phyloP scores from a whole-genome alignment of 2,329 filamentous ascomycete species.

The Acarospora socialis region DNA sequence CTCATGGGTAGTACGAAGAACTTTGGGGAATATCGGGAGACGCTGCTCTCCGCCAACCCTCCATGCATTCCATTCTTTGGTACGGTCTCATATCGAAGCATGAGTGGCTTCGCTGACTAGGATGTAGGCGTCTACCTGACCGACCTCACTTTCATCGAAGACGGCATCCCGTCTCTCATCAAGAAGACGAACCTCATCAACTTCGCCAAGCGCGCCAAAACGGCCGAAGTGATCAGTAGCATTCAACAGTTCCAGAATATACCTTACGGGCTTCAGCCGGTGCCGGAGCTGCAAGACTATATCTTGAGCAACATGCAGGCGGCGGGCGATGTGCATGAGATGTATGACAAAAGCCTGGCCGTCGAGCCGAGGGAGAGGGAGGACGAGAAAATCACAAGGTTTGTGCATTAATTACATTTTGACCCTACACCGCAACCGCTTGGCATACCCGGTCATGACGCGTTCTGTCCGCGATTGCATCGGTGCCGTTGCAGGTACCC shows the following conservation, averaged over 20 bases:
- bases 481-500: no score
- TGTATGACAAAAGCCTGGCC: constrained; percentile 93
- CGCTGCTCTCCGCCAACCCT: constrained; percentile 80
- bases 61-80: constrained; percentile 98
- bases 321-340: constrained; percentile 92
- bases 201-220: constrained; percentile 96
- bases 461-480: constrained; percentile 1
- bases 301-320: constrained; percentile 93
- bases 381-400: constrained; percentile 99
- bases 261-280: constrained; percentile 80
- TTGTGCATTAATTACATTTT: constrained; percentile 22
- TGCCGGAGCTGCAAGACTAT: constrained; percentile 89
- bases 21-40: constrained; percentile 91
- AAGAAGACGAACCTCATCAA: constrained; percentile 97
- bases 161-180: constrained; percentile 89
- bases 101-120: constrained; percentile 11
- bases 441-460: no score
- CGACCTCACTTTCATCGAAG: constrained; percentile 95
- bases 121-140: constrained; percentile 77
- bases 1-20: constrained; percentile 98
- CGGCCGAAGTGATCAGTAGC: constrained; percentile 92
- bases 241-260: constrained; percentile 98
- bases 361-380: constrained; percentile 92
- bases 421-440: constrained; percentile 23
- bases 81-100: constrained; percentile 28